These are phyloP conservation scores for Pholiota microspora DNA, from an alignment of 768 basidiomycete species.

Conservation along the genomic window DNA sequence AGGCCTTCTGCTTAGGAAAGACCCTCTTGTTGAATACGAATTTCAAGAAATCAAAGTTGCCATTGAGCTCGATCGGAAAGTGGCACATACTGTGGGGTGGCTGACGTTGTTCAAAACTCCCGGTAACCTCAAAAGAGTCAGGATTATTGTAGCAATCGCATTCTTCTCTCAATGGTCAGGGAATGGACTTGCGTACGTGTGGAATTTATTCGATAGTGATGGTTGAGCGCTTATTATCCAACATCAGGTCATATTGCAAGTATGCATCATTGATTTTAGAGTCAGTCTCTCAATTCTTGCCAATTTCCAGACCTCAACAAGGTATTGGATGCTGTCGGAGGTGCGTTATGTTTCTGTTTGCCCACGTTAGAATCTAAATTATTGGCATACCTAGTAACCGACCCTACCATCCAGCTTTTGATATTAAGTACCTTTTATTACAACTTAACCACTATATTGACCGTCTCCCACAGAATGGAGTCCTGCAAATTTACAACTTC, in stretches of 20 bases:
- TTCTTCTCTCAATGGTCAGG: slow-evolving; percentile 62
- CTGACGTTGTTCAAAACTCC: slow-evolving; percentile 39
- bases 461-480: slow-evolving; percentile 38
- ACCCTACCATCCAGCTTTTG: slow-evolving; percentile 38
- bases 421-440: slow-evolving; percentile 24
- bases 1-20: slow-evolving; percentile 29
- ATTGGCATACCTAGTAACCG: slow-evolving; percentile 29
- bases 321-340: slow-evolving; percentile 50
- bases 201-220: background rate
- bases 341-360: slow-evolving; percentile 11
- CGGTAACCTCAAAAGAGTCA: slow-evolving; percentile 52
- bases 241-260: slow-evolving; percentile 42
- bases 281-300: background rate
- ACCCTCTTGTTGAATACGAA: slow-evolving; percentile 58
- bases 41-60: slow-evolving; percentile 63
- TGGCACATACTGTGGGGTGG: slow-evolving; percentile 41
- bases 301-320: slow-evolving; percentile 40
- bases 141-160: slow-evolving; percentile 54
- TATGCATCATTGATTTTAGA: background rate
- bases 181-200: slow-evolving; percentile 41
- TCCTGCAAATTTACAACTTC: slow-evolving; percentile 54
- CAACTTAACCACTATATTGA: background rate
- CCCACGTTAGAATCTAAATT: background rate
- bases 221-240: slow-evolving; percentile 12
- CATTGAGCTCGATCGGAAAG: slow-evolving; percentile 37